Conservation (phyloP, 495 filamentous ascomycete species). For the Lepraria neglecta region DNA sequence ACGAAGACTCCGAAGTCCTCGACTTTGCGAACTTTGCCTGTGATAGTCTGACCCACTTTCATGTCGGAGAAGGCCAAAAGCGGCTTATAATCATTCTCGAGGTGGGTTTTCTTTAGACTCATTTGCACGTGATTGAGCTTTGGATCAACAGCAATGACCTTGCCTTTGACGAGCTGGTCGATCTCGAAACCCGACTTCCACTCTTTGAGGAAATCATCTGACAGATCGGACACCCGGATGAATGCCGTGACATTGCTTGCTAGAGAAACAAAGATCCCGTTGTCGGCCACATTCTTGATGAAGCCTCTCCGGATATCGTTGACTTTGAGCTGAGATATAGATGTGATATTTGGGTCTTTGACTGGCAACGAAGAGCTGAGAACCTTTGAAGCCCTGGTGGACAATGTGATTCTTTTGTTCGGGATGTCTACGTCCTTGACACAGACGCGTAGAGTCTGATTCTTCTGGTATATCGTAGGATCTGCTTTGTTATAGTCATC, state of each 20-base stretch:
- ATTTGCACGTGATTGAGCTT: slow-evolving; percentile 68
- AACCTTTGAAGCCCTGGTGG: slow-evolving; percentile 77
- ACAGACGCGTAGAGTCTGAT: slow-evolving; percentile 79
- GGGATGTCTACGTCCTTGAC: slow-evolving; percentile 70
- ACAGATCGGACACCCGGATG: slow-evolving; percentile 78
- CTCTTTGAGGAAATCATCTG: slow-evolving; percentile 85
- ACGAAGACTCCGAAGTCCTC: slow-evolving; percentile 95
- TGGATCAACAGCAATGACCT: slow-evolving; percentile 61
- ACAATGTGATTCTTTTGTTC: slow-evolving; percentile 78
- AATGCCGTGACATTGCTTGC: slow-evolving; percentile 74
- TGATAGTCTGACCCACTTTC: slow-evolving; percentile 69
- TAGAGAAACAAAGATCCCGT: slow-evolving; percentile 75
- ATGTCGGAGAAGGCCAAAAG: slow-evolving; percentile 64
- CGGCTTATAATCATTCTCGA: slow-evolving; percentile 72
- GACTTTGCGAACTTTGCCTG: slow-evolving; percentile 84
- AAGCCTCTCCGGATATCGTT: slow-evolving; percentile 85
- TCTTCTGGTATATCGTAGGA: slow-evolving; percentile 62
- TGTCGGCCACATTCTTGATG: slow-evolving; percentile 77
- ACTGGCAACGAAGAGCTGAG: slow-evolving; percentile 79
- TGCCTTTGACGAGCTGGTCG: slow-evolving; percentile 84
- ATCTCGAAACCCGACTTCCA: slow-evolving; percentile 86
- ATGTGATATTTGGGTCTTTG: slow-evolving; percentile 70
- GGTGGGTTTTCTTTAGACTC: slow-evolving; percentile 74
- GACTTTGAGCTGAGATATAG: slow-evolving; percentile 59
- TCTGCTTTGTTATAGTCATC: slow-evolving; percentile 78